A percentile compares a stretch with the other conserved stretches of the same genome.
phyloP scores from a whole-genome alignment of 2,329 filamentous ascomycete species.

The Clonostachys chloroleuca region DNA sequence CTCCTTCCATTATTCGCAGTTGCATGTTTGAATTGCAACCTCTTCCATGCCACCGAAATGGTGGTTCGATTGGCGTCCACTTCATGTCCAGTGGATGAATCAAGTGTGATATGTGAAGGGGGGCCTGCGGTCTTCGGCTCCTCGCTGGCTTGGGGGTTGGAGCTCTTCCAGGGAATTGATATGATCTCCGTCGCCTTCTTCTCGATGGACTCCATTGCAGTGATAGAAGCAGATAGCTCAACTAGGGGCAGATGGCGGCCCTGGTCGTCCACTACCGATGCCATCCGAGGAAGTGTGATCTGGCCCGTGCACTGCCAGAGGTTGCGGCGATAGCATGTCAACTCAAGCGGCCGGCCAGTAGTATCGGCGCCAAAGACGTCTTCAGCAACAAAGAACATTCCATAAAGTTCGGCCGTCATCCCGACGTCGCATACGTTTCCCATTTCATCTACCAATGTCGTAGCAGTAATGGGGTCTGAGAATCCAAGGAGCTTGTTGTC shows the following conservation, averaged over 20 bases:
- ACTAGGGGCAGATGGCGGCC: constrained; percentile 73
- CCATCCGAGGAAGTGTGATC: constrained; percentile 70
- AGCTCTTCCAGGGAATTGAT: constrained; percentile 90
- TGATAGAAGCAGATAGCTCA: constrained; percentile 76
- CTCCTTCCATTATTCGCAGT: constrained; percentile 93
- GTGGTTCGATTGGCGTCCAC: constrained; percentile 76
- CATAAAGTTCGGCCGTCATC: constrained; percentile 73
- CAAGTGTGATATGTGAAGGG: constrained; percentile 50
- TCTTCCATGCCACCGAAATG: constrained; percentile 87
- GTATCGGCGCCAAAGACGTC: constrained; percentile 66
- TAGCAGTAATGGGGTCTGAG: constrained; percentile 56
- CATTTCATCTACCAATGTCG: constrained; percentile 60
- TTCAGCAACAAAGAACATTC: constrained; percentile 86
- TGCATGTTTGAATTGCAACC: constrained; percentile 91
- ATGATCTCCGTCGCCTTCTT: constrained; percentile 92
- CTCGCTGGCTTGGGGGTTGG: constrained; percentile 49
- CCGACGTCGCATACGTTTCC: constrained; percentile 59
- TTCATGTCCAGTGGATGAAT: constrained; percentile 55
- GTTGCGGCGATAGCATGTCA: constrained; percentile 94
- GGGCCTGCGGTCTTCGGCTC: constrained; percentile 43
- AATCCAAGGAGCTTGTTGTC: constrained; percentile 74
- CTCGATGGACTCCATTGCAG: constrained; percentile 87
- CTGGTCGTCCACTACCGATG: constrained; percentile 67
- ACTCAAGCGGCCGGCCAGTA: constrained; percentile 61
- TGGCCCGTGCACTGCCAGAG: constrained; percentile 92